A percentile compares a stretch with the other conserved stretches of the same genome.
Conservation (phyloP, 2,329 filamentous ascomycete species). For the Xylariaceae sp. region DNA sequence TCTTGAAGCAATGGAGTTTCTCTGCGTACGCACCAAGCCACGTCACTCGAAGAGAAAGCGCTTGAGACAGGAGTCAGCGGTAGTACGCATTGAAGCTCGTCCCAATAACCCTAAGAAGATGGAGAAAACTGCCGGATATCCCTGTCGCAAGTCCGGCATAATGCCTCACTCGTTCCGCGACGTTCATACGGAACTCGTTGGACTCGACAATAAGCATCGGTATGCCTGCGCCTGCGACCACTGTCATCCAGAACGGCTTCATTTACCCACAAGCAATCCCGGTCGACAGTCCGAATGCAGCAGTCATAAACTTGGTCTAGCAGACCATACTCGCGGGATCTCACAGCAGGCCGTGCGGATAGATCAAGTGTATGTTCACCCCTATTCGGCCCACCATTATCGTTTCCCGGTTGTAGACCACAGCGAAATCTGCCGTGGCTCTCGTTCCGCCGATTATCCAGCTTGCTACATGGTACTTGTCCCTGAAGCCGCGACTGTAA, state of each 20-base stretch:
- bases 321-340: background rate
- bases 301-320: background rate
- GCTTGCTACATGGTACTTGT: conserved; percentile 21
- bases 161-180: background rate
- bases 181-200: background rate
- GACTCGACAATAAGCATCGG: background rate
- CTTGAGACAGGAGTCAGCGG: background rate
- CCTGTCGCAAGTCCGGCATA: background rate
- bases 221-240: background rate
- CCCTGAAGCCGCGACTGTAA: conserved; percentile 14
- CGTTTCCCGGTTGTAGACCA: conserved; percentile 29
- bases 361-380: conserved; percentile 23
- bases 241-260: background rate
- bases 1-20: conserved; percentile 10
- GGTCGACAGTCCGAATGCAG: background rate
- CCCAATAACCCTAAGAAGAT: background rate
- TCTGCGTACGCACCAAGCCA: conserved; percentile 11
- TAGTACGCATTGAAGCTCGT: conserved; percentile 1
- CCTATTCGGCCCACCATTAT: conserved; percentile 19
- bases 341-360: background rate
- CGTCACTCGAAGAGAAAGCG: conserved; percentile 3
- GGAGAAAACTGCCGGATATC: background rate
- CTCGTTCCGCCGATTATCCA: conserved; percentile 7
- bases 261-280: background rate
- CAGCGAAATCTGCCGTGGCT: conserved; percentile 10